Base-by-base conservation (phyloP, 169 alveolate species). In the Plasmodium knowlesi region DNA sequence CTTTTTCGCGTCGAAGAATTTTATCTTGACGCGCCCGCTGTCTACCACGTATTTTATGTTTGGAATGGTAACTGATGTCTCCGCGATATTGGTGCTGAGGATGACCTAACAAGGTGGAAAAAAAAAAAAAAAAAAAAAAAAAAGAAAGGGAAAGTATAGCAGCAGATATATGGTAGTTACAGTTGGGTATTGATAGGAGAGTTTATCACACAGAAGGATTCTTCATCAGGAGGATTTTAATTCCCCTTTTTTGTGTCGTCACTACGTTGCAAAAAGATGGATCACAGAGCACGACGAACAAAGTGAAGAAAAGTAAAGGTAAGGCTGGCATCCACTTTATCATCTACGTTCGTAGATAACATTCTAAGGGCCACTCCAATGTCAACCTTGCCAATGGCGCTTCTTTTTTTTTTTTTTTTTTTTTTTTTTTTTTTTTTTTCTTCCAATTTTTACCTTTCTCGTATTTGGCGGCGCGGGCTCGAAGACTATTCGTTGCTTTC, bases 51-150 rank as follows among this genome's bases (percentile, higher is more conserved):
- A 98, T 80, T 96, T 95, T 34, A 99, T 98, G 39, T 98, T 98
- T 19, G 99, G 99, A 19, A 99, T 98, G 2, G 99, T 99, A n/a
- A 99, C 96, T 5, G 99, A 98, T n/a, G 99, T 99, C 96, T 99
- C 99, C 9, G 99, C 99, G 70, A 99, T 98, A 91, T 98, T 98
- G 3, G 99, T 99, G 25, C 99, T 96, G 76, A 98, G 96, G 46
- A 98, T 98, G 28, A 95, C 94, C 95, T 90, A 79, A 41, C 16
- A 3, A 2, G 16, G 82, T 28, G 22, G 46, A 25, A 32, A 0
- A 32, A 32, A 32, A 30, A 32, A 37, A 25, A 32, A 30, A 4
- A 32, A 32, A 3, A 32, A 34, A 34, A 34, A 34, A n/a, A n/a
- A n/a, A 41, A 25, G 16, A 32, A 12, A 39, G 61, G 54, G 37